These are phyloP conservation scores for Colletotrichum euphorbiae DNA, from an alignment of 2,329 filamentous ascomycete species.

Conservation along the genomic window DNA sequence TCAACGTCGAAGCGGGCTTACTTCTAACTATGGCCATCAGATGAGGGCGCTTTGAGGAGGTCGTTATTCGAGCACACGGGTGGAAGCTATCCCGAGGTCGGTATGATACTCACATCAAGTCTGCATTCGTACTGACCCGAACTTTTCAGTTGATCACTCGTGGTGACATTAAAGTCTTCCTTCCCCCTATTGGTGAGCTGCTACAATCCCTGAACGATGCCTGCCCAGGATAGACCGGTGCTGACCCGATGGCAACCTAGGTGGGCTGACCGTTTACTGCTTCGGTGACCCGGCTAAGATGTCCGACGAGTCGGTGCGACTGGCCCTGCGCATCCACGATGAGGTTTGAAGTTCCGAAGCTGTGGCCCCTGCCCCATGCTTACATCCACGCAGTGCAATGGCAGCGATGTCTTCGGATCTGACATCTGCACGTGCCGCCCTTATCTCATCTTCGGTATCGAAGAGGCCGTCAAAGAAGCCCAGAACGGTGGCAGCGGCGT, in stretches of 20 bases:
- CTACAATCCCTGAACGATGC: neutral
- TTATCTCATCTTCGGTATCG: conserved; percentile 96
- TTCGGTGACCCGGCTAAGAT: conserved; percentile 96
- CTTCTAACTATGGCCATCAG: conserved; percentile 54
- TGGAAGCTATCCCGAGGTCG: conserved; percentile 89
- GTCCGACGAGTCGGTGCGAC: conserved; percentile 82
- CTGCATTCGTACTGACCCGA: conserved; percentile 42
- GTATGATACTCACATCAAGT: conserved; percentile 4
- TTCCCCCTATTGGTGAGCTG: conserved; percentile 84
- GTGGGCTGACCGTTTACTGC: conserved; percentile 94
- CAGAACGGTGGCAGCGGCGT: conserved; percentile 94
- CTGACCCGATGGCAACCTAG: conserved; percentile 47
- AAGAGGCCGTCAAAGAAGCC: conserved; percentile 96
- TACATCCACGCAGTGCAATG: conserved; percentile 75
- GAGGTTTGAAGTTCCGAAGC: conserved; percentile 57
- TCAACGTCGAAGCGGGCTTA: neutral
- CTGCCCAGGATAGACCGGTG: neutral
- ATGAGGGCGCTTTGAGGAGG: conserved; percentile 87
- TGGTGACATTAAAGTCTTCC: conserved; percentile 92
- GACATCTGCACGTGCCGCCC: conserved; percentile 98
- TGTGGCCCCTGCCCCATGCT: neutral
- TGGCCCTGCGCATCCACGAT: conserved; percentile 85
- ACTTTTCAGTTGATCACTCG: conserved; percentile 81
- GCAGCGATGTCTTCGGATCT: conserved; percentile 96
- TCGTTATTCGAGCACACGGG: conserved; percentile 95